Conservation (phyloP, 257 asterid species). For the Plectranthus barbatus region DNA sequence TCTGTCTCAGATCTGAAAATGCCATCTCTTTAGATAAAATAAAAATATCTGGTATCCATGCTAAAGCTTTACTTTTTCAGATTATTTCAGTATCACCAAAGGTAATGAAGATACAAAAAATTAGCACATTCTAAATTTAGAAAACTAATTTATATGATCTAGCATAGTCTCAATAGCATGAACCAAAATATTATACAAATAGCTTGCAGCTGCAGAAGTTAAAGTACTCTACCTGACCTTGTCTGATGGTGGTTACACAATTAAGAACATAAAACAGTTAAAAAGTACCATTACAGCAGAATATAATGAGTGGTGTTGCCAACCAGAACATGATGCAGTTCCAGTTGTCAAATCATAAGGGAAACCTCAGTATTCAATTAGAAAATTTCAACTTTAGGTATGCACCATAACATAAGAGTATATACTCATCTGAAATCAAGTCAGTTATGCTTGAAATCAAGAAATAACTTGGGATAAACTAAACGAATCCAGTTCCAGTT, state of each 20-base stretch:
- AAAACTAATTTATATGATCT: neutral
- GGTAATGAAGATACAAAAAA: too few species aligned
- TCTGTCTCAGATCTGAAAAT: conserved; percentile 71
- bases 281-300: neutral
- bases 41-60: neutral
- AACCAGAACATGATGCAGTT: neutral
- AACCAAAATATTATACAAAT: neutral
- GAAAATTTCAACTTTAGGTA: neutral
- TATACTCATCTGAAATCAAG: neutral
- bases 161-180: neutral
- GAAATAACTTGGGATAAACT: neutral
- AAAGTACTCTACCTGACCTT: neutral
- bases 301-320: neutral
- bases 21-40: too few species aligned
- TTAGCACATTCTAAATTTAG: too few species aligned
- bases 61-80: neutral
- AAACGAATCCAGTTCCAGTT: neutral
- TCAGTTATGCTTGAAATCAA: neutral
- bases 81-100: neutral
- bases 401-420: neutral
- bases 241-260: too few species aligned
- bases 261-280: neutral
- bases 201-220: neutral
- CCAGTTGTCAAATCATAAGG: neutral
- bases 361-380: neutral